These are phyloP conservation scores for Fusarium sp. DNA, from an alignment of 2,329 filamentous ascomycete species.

Conservation along the genomic window DNA sequence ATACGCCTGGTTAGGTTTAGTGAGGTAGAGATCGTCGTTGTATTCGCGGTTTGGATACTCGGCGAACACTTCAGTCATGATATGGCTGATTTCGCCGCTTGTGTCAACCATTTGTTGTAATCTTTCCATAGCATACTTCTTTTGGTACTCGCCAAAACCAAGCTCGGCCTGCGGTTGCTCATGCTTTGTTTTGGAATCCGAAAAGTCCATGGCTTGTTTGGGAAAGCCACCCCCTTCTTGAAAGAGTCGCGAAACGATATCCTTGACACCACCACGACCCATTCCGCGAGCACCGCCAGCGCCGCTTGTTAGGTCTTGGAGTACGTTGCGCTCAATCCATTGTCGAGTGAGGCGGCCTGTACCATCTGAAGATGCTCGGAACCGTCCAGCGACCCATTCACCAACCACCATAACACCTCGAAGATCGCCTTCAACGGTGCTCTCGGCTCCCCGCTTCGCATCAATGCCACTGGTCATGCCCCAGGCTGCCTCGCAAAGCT, in stretches of 20 bases:
- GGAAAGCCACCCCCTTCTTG: constrained; percentile 81
- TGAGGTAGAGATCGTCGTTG: constrained; percentile 91
- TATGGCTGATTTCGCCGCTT: constrained; percentile 79
- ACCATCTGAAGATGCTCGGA: constrained; percentile 60
- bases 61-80: constrained; percentile 84
- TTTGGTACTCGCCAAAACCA: constrained; percentile 76
- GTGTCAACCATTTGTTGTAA: constrained; percentile 81
- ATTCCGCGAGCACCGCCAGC: constrained; percentile 76
- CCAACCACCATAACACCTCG: constrained; percentile 86
- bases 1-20: constrained; percentile 86
- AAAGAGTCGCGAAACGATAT: constrained; percentile 81
- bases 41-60: constrained; percentile 87
- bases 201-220: constrained; percentile 58
- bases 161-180: constrained; percentile 68
- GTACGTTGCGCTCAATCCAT: constrained; percentile 79
- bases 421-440: constrained; percentile 76
- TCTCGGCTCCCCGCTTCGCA: constrained; percentile 72
- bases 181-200: constrained; percentile 55
- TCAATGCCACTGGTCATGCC: constrained; percentile 79
- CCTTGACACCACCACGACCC: constrained; percentile 75
- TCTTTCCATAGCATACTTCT: constrained; percentile 76
- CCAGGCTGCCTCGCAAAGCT: constrained; percentile 84
- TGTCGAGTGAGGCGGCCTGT: constrained; percentile 69
- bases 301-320: constrained; percentile 73
- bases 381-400: constrained; percentile 82